Evolutionary conservation across 2,329 filamentous ascomycete genomes (phyloP).

Genomic region (Rhynchosporium secalis): DNA sequence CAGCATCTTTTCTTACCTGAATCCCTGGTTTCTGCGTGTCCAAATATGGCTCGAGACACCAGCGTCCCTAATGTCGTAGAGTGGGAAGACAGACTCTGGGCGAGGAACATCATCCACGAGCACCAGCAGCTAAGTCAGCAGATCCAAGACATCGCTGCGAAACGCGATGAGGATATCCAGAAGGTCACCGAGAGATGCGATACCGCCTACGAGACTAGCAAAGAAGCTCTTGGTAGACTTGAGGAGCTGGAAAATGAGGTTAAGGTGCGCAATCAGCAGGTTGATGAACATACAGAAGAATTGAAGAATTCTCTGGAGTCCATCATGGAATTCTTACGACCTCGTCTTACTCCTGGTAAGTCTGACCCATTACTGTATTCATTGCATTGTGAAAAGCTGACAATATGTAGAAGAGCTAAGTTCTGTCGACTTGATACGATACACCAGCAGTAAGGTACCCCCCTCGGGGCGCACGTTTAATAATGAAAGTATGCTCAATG

Average conservation of each 20-base stretch:
- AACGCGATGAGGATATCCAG: constrained; percentile 13
- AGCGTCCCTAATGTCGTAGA: constrained; percentile 3
- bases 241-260: constrained; percentile 17
- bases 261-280: constrained; percentile 1
- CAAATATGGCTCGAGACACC: not conserved
- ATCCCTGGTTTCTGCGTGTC: not conserved
- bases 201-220: constrained; percentile 16
- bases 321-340: not conserved
- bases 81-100: constrained; percentile 28
- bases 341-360: constrained; percentile 3
- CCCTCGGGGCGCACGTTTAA: not conserved
- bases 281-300: constrained; percentile 17
- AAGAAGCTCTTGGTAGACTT: constrained; percentile 20
- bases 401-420: not conserved
- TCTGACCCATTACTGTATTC: not conserved
- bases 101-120: constrained; percentile 34
- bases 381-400: not conserved
- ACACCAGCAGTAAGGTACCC: not conserved
- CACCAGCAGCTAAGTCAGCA: constrained; percentile 27
- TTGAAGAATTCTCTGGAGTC: constrained; percentile 2
- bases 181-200: constrained; percentile 19
- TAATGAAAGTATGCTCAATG: not conserved
- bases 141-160: constrained; percentile 17
- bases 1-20: not conserved
- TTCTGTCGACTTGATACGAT: not conserved